Base-by-base conservation (phyloP, 192 early-diverging fungal genomes). In the Entomortierella lignicola region DNA sequence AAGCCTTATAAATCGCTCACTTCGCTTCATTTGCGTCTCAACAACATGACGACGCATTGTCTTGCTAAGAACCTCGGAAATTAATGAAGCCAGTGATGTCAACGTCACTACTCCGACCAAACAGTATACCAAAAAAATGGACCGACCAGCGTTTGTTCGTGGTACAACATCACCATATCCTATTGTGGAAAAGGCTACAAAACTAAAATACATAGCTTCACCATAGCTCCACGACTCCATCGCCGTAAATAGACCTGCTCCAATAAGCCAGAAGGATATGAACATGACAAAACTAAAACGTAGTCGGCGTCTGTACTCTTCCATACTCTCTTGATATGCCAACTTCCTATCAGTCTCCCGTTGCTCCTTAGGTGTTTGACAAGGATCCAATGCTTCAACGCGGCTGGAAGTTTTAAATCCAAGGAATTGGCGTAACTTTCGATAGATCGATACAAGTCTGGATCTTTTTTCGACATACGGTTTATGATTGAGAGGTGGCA, bases 141-240 rank as follows among this genome's bases (percentile, higher is more conserved):
- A 44, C 21, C 61, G 54, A 23, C 74, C 74, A 10, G 74, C 61
- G 1, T 51, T 44, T 18, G 74, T 64, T 15, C 8, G 47, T 8
- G 74, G 74, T 20, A 69, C 66, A 53, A 64, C 25, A 44, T 69
- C 74, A 8, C 74, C 74, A 42, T 69, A 77, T 11, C 74, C 74
- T 29, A 77, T 64, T 3, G 74, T 54, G 17, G 66, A 25, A n/a
- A 77, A 77, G n/a, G 60, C 50, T 26, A 77, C 23, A 20, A 68
- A 55, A 10, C 55, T 32, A 47, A 77, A 77, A 25, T 77, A 77
- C 8, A 63, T 39, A 1, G 74, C 68, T 5, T 27, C 8, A 0
- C 66, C 66, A 55, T 69, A 77, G 4, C 15, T 21, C 74, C 74
- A 77, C 4, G 53, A 58, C 60, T 77, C 74, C 12, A 68, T 41